Evolutionary conservation across 495 filamentous ascomycete genomes (phyloP).

Genomic region (Talaromyces proteolyticus): DNA sequence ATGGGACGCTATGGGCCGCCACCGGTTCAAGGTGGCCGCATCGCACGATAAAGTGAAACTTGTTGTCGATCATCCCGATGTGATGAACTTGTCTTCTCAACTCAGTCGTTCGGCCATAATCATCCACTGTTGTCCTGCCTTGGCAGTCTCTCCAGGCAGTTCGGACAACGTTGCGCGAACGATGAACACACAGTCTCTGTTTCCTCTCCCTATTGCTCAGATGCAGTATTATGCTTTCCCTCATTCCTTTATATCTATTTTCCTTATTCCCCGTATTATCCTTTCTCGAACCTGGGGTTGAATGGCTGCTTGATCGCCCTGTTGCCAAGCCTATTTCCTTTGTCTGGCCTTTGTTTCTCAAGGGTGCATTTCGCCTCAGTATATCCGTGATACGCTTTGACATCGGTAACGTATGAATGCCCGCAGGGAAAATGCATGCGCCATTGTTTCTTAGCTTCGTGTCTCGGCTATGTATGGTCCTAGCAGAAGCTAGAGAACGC

Average conservation of each 20-base stretch:
- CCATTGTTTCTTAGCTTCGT: neutral
- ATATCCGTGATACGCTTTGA: neutral
- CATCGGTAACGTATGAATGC: neutral
- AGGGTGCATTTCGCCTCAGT: neutral
- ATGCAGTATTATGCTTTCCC: neutral
- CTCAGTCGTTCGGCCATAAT: too few species aligned
- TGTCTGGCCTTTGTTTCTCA: neutral
- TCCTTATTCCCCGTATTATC: neutral
- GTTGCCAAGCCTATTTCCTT: too few species aligned
- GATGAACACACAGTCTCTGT: too few species aligned
- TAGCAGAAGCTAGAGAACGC: neutral
- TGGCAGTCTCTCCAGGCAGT: too few species aligned
- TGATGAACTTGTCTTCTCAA: too few species aligned
- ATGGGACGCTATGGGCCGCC: conserved; percentile 5
- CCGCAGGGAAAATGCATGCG: neutral
- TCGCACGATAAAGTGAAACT: conserved; percentile 6
- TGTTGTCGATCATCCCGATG: too few species aligned
- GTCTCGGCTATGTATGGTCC: neutral
- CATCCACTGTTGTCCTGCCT: too few species aligned
- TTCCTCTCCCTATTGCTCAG: too few species aligned
- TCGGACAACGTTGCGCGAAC: too few species aligned
- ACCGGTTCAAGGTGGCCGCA: conserved; percentile 1
- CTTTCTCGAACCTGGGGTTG: neutral
- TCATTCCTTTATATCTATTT: neutral
- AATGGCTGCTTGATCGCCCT: neutral